Base-by-base conservation (phyloP, 1,284 basidiomycete genomes). In the Cryptococcus sp. region DNA sequence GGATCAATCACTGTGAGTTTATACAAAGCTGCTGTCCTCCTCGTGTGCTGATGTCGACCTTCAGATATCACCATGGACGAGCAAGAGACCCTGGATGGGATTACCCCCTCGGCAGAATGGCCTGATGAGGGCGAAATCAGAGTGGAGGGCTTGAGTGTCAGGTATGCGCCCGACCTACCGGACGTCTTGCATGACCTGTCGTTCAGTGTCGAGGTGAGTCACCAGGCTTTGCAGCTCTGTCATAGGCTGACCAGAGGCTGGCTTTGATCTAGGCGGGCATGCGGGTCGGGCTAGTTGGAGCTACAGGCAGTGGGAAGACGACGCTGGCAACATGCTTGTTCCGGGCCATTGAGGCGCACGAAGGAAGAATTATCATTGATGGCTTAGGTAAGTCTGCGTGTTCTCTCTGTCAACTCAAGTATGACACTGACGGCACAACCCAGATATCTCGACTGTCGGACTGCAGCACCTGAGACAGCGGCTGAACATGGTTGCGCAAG, bases 271-370 rank as follows among this genome's bases (percentile, higher is more conserved):
- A 75, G 56, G 81, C 87, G 5, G 88, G 89, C 2, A 85, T 90
- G 73, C 89, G 91, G 77, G 85, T 92, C 59, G 89, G 89, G 7
- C 83, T 91, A 39, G 87, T 90, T 19, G 89, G 89, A 8, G 78
- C 87, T 8, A 89, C 87, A 0, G 77, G 71, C 17, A 71, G 77
- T 66, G 87, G 90, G 35, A 92, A 92, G 78, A 87, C 85, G 53
- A 90, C 89, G 1, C 76, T 93, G 13, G 80, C 92, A 38, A 86
- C 79, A 31, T 77, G 76, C 1, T 80, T 93, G 19, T 87, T 93
- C 76, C 86, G 89, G 25, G 85, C 87, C 47, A 84, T 88, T 39
- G 87, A 90, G 71, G 74, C 88, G 7, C 78, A 81, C 41, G 69
- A 78, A 0, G 91, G 91, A 0, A 73, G 67, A 8, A 87, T 93